These are phyloP conservation scores for Monosporascus sp. DNA, from an alignment of 2,329 filamentous ascomycete genomes.

Conservation along the genomic window DNA sequence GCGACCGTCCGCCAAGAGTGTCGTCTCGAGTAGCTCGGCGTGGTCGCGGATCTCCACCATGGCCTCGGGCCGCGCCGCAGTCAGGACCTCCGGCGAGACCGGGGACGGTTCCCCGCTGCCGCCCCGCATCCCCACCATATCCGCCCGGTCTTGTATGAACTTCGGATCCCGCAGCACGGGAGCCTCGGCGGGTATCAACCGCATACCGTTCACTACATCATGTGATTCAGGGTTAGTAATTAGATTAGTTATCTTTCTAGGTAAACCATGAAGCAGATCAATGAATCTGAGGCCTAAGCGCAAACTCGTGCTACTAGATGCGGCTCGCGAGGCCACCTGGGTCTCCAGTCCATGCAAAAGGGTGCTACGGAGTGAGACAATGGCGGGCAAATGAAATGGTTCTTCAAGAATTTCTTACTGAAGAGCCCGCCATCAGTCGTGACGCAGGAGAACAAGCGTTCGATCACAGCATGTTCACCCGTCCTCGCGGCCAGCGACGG, in stretches of 20 bases:
- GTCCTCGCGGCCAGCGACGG: constrained; percentile 30
- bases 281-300: too few species aligned
- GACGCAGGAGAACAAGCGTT: constrained; percentile 51
- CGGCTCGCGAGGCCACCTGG: too few species aligned
- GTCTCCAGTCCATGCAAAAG: too few species aligned
- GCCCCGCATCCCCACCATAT: constrained; percentile 27
- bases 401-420: background rate
- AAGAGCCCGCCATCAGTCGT: constrained; percentile 57
- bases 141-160: constrained; percentile 53
- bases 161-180: constrained; percentile 50
- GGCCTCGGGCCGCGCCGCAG: constrained; percentile 43
- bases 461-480: constrained; percentile 39
- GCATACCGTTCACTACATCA: constrained; percentile 31
- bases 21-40: constrained; percentile 56
- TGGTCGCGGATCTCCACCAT: constrained; percentile 47
- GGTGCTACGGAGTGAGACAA: too few species aligned
- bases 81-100: constrained; percentile 20
- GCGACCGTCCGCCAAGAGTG: constrained; percentile 60
- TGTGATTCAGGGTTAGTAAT: too few species aligned
- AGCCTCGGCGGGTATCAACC: constrained; percentile 51
- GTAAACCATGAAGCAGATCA: too few species aligned
- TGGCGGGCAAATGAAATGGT: too few species aligned
- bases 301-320: too few species aligned
- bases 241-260: too few species aligned
- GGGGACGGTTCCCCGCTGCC: constrained; percentile 6